A percentile compares a stretch with the other conserved stretches of the same genome.
phyloP scores from a whole-genome alignment of 495 filamentous ascomycete species.

The Daldinia loculata region DNA sequence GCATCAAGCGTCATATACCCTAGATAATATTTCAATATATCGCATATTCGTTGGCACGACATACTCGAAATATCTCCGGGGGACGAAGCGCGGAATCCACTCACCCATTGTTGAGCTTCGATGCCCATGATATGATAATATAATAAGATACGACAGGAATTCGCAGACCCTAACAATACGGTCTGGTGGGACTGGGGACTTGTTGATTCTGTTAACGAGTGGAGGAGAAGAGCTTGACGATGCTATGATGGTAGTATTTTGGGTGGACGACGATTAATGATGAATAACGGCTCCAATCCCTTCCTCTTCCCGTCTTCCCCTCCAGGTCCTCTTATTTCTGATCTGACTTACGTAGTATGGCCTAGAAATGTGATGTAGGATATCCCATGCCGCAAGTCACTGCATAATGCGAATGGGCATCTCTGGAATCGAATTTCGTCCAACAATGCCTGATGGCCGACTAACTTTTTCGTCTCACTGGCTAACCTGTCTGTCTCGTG shows the following conservation, averaged over 20 bases:
- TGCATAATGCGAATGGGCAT: constrained; percentile 36
- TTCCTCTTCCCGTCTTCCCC: constrained; percentile 30
- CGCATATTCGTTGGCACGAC: constrained; percentile 5
- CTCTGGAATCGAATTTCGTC: constrained; percentile 23
- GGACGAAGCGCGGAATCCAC: constrained; percentile 26
- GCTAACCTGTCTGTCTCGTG: constrained; percentile 22
- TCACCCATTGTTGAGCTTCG: constrained; percentile 46
- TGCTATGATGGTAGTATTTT: constrained; percentile 4
- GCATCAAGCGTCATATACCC: constrained; percentile 13
- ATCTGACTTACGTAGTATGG: constrained; percentile 20
- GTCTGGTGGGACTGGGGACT: constrained; percentile 13
- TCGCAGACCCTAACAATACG: constrained; percentile 25
- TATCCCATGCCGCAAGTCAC: constrained; percentile 38
- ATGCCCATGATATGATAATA: constrained; percentile 44
- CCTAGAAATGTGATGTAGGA: constrained; percentile 34
- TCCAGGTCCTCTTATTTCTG: constrained; percentile 30
- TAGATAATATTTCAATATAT: constrained; percentile 6
- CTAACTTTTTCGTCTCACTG: constrained; percentile 18
- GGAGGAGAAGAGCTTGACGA: constrained; percentile 8
- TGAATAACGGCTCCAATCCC: constrained; percentile 11
- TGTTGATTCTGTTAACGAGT: not conserved
- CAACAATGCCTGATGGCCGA: constrained; percentile 21
- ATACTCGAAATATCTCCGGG: not conserved
- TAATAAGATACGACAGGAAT: constrained; percentile 15
- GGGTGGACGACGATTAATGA: too few relatives aligned